A percentile compares a stretch with the other conserved stretches of the same genome.
These are phyloP conservation scores for Pyricularia sp. DNA, from an alignment of 2,329 filamentous ascomycete species.

Conservation along the genomic window DNA sequence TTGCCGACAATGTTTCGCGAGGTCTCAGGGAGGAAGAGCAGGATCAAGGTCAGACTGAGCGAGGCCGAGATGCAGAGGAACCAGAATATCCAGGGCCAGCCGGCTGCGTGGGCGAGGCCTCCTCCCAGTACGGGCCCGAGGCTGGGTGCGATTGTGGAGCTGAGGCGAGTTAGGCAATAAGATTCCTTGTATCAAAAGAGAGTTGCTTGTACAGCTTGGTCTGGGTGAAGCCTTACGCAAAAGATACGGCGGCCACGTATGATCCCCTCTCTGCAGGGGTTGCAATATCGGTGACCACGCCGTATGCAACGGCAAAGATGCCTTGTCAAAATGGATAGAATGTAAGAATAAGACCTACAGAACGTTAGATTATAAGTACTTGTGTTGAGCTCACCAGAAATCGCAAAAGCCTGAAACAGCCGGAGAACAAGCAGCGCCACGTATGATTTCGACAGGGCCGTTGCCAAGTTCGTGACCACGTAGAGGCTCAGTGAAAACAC, in stretches of 20 bases:
- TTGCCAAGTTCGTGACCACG: slow-evolving; percentile 33
- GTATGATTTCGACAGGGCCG: slow-evolving; percentile 32
- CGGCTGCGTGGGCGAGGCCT: slow-evolving; percentile 39
- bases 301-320: not conserved
- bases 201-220: not conserved
- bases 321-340: slow-evolving; percentile 22
- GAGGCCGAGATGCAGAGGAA: slow-evolving; percentile 36
- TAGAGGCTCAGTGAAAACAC: slow-evolving; percentile 36
- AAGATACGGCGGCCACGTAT: slow-evolving; percentile 42
- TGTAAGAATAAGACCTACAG: not conserved
- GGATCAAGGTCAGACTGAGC: slow-evolving; percentile 23
- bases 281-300: slow-evolving; percentile 32
- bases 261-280: slow-evolving; percentile 47
- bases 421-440: slow-evolving; percentile 36
- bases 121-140: slow-evolving; percentile 24
- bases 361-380: no score
- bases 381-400: slow-evolving; percentile 36
- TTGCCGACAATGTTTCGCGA: slow-evolving; percentile 40
- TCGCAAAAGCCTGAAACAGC: slow-evolving; percentile 45
- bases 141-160: slow-evolving; percentile 28
- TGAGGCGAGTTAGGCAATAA: not conserved
- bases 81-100: slow-evolving; percentile 48
- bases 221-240: slow-evolving; percentile 40
- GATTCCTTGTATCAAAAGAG: not conserved
- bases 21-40: slow-evolving; percentile 44